Evolutionary conservation across 2,329 filamentous ascomycete genomes (phyloP), one percentile per base, ranked within the genome.

Genomic region (Penicillium hordei): DNA sequence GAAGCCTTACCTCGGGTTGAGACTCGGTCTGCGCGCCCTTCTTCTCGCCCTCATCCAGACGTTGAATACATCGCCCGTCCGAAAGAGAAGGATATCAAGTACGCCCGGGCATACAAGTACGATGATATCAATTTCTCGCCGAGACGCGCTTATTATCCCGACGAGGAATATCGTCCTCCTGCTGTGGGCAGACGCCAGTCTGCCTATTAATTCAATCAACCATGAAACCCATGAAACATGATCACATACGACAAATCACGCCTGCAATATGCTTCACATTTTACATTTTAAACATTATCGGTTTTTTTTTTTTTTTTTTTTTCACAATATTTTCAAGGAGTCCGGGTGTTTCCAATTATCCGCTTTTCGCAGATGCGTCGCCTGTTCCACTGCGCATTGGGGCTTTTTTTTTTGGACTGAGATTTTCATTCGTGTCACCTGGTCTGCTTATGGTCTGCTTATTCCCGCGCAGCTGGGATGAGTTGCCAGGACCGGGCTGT

Each of bases 41-140:
- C 59, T n/a, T 50, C 57, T 17, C 63, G 64, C 31, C 51, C 52
- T 8, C 64, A 65, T 45, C 60, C 60, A 3, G 68, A 72, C 56
- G 60, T 68, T 9, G 65, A 72, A 29, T 66, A 66, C 29, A 48
- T 61, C 40, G 15, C 61, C 13, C 64, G 60, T 17, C 43, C 58
- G 17, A 67, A 65, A n/a, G 61, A 65, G 12, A 65, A 66, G 25
- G 70, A 74, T 15, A n/a, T 68, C 36, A 71, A 64, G 46, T 71
- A 68, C 52, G 57, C 64, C n/a, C 66, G 68, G 9, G 64, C 70
- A 27, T 64, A 72, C 34, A 57, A 63, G 17, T 64, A 67, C 4
- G 67, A 65, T 21, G 66, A 71, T 39, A 56, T 65, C 39, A 60
- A 25, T 34, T 57, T 58, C 29, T 55, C 63, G 43, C 38, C 67